Evolutionary conservation across 306 rosid genomes (phyloP).

Genomic region (Rosa multiflora): DNA sequence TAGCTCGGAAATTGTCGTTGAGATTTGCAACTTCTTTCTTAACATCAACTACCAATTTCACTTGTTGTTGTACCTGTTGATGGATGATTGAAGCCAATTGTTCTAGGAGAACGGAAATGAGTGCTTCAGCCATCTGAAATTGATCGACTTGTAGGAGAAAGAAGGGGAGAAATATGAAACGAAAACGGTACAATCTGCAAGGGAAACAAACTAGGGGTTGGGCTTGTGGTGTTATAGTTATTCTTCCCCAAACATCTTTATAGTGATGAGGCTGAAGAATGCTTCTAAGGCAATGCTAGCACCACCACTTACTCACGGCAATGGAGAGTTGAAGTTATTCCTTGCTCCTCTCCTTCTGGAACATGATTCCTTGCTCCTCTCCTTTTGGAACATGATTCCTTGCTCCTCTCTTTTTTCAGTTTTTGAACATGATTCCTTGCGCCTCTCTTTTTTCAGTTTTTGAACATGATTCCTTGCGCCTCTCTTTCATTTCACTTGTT

Average conservation of each 20-base stretch:
- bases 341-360: not conserved
- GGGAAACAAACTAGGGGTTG: not conserved
- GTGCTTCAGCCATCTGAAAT: too few relatives aligned
- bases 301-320: not conserved
- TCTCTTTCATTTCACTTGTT: not conserved
- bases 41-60: not conserved
- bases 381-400: not conserved
- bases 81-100: not conserved
- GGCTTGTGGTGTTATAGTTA: not conserved
- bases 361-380: not conserved
- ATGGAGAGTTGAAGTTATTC: not conserved
- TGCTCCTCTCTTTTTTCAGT: not conserved
- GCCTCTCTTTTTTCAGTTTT: too few relatives aligned
- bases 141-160: too few relatives aligned
- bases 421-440: too few relatives aligned
- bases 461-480: too few relatives aligned
- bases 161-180: not conserved
- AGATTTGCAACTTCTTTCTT: slow-evolving; percentile 5
- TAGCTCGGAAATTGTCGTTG: not conserved
- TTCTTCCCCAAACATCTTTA: not conserved
- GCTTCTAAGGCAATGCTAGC: not conserved
- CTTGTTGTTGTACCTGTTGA: not conserved
- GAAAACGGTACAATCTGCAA: not conserved
- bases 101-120: slow-evolving; percentile 1
- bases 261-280: not conserved